Percentiles rank a stretch among this genome's conserved stretches.
Evolutionary conservation across 352 stramenopile species (phyloP).

Genomic region (Blastocystis hominis): DNA sequence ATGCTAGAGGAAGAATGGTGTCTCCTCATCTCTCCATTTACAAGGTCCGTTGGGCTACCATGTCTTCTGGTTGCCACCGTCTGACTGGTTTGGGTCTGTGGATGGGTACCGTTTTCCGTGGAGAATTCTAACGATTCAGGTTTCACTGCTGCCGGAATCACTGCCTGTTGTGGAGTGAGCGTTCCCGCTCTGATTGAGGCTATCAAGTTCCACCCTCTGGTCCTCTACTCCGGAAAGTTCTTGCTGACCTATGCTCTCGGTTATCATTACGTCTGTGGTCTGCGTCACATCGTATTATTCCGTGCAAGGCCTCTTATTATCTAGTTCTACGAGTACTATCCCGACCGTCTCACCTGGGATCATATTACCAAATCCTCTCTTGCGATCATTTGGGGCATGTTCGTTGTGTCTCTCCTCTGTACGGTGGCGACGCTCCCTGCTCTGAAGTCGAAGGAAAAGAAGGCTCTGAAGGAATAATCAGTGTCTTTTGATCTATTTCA

Average conservation of each 20-base stretch:
- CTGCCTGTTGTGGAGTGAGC: constrained; percentile 40
- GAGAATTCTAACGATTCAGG: neutral
- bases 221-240: constrained; percentile 53
- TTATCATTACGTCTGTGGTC: constrained; percentile 51
- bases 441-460: constrained; percentile 52
- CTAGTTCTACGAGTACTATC: constrained; percentile 59
- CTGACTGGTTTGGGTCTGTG: constrained; percentile 56
- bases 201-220: constrained; percentile 50
- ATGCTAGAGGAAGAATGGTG: constrained; percentile 58
- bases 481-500: too few relatives aligned
- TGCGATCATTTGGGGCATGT: constrained; percentile 56
- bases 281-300: constrained; percentile 30
- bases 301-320: neutral
- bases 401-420: constrained; percentile 17
- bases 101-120: neutral
- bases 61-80: constrained; percentile 58
- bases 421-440: constrained; percentile 41
- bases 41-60: constrained; percentile 56
- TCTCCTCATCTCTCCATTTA: constrained; percentile 58
- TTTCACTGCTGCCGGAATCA: constrained; percentile 53
- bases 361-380: constrained; percentile 40
- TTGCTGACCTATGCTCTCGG: constrained; percentile 54
- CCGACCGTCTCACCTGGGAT: constrained; percentile 56
- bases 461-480: neutral
- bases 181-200: constrained; percentile 41